Evolutionary conservation across 208 protist genomes (phyloP).

Genomic region (Endotrypanum monterogeii): DNA sequence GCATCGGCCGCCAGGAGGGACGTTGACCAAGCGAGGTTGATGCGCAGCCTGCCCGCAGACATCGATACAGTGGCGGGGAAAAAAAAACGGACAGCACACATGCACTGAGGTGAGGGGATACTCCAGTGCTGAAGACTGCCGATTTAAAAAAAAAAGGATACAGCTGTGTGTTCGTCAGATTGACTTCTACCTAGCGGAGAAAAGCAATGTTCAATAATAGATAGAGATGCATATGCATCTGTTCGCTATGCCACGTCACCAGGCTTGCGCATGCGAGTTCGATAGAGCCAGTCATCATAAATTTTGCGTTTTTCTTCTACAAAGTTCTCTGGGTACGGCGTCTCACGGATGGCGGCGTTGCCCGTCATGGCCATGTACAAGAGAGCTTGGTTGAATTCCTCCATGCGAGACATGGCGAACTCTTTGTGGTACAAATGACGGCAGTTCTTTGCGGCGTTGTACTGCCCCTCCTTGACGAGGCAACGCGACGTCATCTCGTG

Average conservation of each 20-base stretch:
- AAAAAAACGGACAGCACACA: not conserved
- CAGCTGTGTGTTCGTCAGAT: too few species aligned
- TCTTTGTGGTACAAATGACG: conserved; percentile 78
- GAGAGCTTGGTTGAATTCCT: conserved; percentile 82
- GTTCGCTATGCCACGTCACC: conserved; percentile 50
- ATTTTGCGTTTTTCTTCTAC: conserved; percentile 88
- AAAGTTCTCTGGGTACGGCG: conserved; percentile 82
- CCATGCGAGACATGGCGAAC: conserved; percentile 85
- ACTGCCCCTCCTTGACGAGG: conserved; percentile 80
- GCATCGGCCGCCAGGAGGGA: not conserved
- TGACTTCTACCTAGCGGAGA: not conserved
- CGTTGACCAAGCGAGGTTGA: not conserved
- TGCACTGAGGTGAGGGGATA: not conserved
- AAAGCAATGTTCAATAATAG: not conserved
- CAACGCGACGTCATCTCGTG: conserved; percentile 79
- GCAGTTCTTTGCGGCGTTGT: conserved; percentile 91
- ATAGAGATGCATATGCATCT: not conserved
- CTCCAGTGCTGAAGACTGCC: too few species aligned
- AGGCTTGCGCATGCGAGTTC: conserved; percentile 84
- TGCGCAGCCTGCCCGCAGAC: not conserved
- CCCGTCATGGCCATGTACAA: conserved; percentile 89
- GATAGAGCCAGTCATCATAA: conserved; percentile 87
- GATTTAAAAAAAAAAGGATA: conserved; percentile 1
- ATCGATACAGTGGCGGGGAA: not conserved
- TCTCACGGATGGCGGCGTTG: conserved; percentile 84